Evolutionary conservation across 208 protist genomes (phyloP), one percentile per base, ranked within the genome.

Genomic region (Wallacemonas sp.): DNA sequence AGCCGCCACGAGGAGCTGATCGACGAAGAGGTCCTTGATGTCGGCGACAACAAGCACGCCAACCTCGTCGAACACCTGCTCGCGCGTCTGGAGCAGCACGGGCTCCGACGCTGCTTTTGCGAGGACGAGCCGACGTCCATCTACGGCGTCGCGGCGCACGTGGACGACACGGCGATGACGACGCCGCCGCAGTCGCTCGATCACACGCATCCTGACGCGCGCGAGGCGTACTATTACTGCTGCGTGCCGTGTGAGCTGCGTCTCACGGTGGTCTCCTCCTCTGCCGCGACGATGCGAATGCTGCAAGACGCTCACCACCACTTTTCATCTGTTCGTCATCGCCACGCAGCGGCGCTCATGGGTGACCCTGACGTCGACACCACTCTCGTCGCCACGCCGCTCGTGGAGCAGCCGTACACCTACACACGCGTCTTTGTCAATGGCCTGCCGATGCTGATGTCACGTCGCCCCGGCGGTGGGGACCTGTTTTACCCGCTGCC

Each of bases 401-500:
- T 80, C 16, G 11, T 86, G 2, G 78, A 85, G 19, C 38, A 48
- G 46, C 21, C 63, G 5, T 29, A 62, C 9, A 61, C 48, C 36
- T 94, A 93, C 71, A 76, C 66, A 8, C 74, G 84, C 47, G 83
- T 96, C 36, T 87, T 81, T 44, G 65, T 94, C 21, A 96, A 96
- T 61, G 91, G 91, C 1, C 34, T 93, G 19, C 85, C 91, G 0
- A 72, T 84, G 38, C 66, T 96, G 26, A 43, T 96, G 12, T 87
- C 88, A 1, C 76, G 75, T 8, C 72, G 82, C 3, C 88, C 88
- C 0, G 91, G 91, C 3, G 91, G 91, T 0, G 88, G 91, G 2
- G 88, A 93, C 52, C 84, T 94, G 72, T 96, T 96, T 69, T 92
- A 89, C 58, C 78, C 82, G 9, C 73, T 95, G 49, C 87, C 90